phyloP scores from a whole-genome alignment of 495 filamentous ascomycete species.

The Clavariopsis aquatica region DNA sequence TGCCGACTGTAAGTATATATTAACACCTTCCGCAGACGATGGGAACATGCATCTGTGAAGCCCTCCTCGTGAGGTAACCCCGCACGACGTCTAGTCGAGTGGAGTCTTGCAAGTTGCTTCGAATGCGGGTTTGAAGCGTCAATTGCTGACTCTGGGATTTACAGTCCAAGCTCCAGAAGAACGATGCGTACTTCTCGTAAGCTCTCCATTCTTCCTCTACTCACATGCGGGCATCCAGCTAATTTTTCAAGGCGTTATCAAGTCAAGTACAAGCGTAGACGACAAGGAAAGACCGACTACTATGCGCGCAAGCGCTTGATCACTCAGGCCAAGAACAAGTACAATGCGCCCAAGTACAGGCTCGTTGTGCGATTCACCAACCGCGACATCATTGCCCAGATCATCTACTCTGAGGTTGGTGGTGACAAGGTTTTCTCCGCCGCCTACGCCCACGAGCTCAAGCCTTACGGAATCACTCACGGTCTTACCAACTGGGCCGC shows the following conservation, averaged over 20 bases:
- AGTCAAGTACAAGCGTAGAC: constrained; percentile 98
- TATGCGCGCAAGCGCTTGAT: constrained; percentile 99
- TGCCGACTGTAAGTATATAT: constrained; percentile 49
- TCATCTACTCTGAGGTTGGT: constrained; percentile 92
- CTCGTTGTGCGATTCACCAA: constrained; percentile 99
- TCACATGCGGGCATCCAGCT: constrained; percentile 19
- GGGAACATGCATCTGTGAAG: not conserved
- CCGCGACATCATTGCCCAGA: constrained; percentile 97
- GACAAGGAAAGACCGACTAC: constrained; percentile 99
- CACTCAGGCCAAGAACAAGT: constrained; percentile 99
- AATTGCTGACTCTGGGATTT: constrained; percentile 90
- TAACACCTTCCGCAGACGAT: not conserved
- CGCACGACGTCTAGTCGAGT: constrained; percentile 17
- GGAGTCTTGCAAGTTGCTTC: constrained; percentile 98
- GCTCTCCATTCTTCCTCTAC: constrained; percentile 38
- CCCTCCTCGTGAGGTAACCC: constrained; percentile 13
- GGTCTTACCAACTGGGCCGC: constrained; percentile 99
- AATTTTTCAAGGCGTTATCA: constrained; percentile 67
- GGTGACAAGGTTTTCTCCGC: constrained; percentile 94
- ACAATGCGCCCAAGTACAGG: constrained; percentile 99
- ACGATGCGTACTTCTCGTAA: constrained; percentile 95
- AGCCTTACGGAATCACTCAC: constrained; percentile 93
- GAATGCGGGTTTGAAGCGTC: constrained; percentile 84
- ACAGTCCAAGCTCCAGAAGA: constrained; percentile 95
- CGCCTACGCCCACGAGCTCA: constrained; percentile 97